phyloP scores from a whole-genome alignment of 2,329 filamentous ascomycete genomes.

The Aspergillus costaricaensis region DNA sequence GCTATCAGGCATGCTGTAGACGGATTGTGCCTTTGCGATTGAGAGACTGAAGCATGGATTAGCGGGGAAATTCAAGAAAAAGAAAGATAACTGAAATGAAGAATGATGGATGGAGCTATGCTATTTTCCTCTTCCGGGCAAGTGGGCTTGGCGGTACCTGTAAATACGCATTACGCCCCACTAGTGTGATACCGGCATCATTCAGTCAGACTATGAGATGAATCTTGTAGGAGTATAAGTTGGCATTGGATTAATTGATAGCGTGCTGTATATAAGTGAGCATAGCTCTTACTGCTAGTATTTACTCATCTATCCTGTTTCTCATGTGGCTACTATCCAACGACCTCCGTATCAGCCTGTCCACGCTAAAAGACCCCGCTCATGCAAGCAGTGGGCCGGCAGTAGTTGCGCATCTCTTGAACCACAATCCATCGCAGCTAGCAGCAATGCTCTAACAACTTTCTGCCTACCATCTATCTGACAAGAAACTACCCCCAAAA shows the following conservation, averaged over 20 bases:
- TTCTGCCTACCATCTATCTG: background rate
- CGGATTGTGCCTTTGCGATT: background rate
- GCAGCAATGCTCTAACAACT: background rate
- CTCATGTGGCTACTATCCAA: background rate
- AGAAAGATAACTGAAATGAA: background rate
- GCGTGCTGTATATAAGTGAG: background rate
- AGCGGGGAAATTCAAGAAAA: background rate
- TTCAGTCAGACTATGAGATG: too few species aligned
- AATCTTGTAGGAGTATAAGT: too few species aligned
- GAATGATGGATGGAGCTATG: background rate
- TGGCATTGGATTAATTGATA: too few species aligned
- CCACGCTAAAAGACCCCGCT: background rate
- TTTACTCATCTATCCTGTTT: background rate
- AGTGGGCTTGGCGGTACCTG: constrained; percentile 6
- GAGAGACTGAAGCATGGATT: background rate
- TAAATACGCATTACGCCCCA: background rate
- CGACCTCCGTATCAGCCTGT: background rate
- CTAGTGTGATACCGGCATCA: background rate
- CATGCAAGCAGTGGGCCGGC: background rate
- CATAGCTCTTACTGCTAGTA: background rate
- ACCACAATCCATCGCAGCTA: background rate
- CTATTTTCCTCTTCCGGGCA: constrained; percentile 2
- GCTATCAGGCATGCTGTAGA: background rate
- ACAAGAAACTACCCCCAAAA: background rate
- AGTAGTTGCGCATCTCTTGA: background rate